These are phyloP conservation scores for Gossypium laxum DNA, from an alignment of 441 rosid genomes.

Conservation along the genomic window DNA sequence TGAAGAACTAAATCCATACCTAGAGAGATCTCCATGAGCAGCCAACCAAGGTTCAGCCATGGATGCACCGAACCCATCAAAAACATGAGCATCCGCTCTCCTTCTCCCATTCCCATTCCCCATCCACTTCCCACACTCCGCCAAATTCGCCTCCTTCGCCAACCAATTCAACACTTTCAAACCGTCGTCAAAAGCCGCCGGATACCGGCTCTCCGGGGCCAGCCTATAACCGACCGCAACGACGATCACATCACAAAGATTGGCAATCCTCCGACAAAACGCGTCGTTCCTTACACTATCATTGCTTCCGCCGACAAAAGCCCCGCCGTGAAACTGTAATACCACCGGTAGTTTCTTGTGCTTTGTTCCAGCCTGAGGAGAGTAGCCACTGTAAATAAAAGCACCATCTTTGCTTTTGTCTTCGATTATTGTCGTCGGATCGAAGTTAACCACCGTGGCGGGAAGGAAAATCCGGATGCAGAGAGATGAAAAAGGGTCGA, in stretches of 20 bases:
- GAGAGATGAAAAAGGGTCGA: constrained; percentile 56
- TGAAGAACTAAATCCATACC: constrained; percentile 16
- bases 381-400: constrained; percentile 29
- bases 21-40: constrained; percentile 40
- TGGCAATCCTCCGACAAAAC: constrained; percentile 53
- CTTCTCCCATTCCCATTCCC: constrained; percentile 14
- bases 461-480: constrained; percentile 64
- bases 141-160: constrained; percentile 55
- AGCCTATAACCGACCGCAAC: constrained; percentile 61
- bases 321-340: constrained; percentile 67
- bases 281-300: constrained; percentile 47
- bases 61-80: constrained; percentile 34
- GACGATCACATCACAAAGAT: constrained; percentile 52
- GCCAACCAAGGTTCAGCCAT: constrained; percentile 46
- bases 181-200: constrained; percentile 64
- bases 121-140: constrained; percentile 33
- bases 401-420: constrained; percentile 13
- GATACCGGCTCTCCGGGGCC: constrained; percentile 58
- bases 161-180: constrained; percentile 56
- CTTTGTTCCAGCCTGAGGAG: constrained; percentile 32
- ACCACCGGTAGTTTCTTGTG: constrained; percentile 46
- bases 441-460: constrained; percentile 24
- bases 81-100: constrained; percentile 20
- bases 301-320: constrained; percentile 53
- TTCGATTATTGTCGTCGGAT: constrained; percentile 17